These are phyloP conservation scores for Torrubiellomyces zombiae DNA, from an alignment of 2,329 filamentous ascomycete genomes.

Conservation along the genomic window DNA sequence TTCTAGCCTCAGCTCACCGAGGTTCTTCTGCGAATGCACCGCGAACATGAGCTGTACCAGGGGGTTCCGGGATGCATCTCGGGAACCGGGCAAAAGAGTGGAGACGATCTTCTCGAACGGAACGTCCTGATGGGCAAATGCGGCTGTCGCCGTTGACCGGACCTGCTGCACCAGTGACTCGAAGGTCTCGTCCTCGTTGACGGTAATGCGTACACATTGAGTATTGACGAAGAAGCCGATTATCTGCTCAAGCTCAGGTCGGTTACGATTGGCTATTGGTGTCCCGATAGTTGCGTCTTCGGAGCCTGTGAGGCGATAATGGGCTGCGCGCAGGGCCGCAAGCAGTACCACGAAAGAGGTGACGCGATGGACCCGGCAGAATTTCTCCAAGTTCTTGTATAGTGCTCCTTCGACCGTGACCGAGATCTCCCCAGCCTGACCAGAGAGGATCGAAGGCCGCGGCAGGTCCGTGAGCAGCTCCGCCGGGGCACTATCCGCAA, in stretches of 20 bases:
- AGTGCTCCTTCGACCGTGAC: slow-evolving; percentile 4
- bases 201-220: slow-evolving; percentile 8
- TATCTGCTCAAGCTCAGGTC: slow-evolving; percentile 7
- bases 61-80: too few species aligned
- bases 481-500: slow-evolving; percentile 5
- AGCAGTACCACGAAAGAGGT: slow-evolving; percentile 8
- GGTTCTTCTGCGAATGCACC: too few species aligned
- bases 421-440: slow-evolving; percentile 2
- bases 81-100: too few species aligned
- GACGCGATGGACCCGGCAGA: slow-evolving; percentile 2
- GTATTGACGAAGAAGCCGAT: slow-evolving; percentile 12
- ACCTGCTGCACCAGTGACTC: not conserved
- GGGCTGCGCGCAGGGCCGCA: slow-evolving; percentile 9
- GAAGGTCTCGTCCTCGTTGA: not conserved
- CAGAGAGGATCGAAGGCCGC: slow-evolving; percentile 6
- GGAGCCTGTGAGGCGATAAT: slow-evolving; percentile 10
- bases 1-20: too few species aligned
- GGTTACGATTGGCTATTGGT: slow-evolving; percentile 8
- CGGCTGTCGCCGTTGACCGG: not conserved
- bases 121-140: too few species aligned
- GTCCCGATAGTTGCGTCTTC: slow-evolving; percentile 9
- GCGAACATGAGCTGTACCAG: too few species aligned
- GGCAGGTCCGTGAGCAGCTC: slow-evolving; percentile 6
- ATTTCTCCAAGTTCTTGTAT: slow-evolving; percentile 3
- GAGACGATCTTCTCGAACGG: too few species aligned